A percentile compares a stretch with the other conserved stretches of the same genome.
Evolutionary conservation across 2,329 filamentous ascomycete species (phyloP).

Genomic region (Penicillium brevicompactum): DNA sequence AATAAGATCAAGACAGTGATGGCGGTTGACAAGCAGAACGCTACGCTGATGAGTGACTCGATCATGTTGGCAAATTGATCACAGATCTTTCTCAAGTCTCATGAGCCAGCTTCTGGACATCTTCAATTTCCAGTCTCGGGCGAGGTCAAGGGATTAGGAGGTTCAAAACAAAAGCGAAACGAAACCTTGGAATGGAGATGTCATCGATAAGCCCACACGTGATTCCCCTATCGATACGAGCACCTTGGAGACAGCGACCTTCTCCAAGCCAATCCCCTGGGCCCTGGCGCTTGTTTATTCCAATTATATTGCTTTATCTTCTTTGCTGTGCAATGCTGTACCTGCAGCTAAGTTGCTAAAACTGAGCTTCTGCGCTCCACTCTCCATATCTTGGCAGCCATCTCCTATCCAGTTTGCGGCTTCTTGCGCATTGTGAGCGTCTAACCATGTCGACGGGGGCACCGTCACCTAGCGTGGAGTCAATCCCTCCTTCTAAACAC

Average conservation of each 20-base stretch:
- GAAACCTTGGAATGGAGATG: conserved; percentile 2
- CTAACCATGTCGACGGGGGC: conserved; percentile 38
- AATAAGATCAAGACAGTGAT: conserved; percentile 55
- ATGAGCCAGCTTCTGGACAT: neutral
- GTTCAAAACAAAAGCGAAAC: neutral
- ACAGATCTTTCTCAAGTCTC: neutral
- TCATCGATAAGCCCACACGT: conserved; percentile 11
- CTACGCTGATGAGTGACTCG: conserved; percentile 37
- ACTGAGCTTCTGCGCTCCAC: conserved; percentile 4
- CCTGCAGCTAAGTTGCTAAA: conserved; percentile 4
- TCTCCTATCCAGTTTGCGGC: conserved; percentile 8
- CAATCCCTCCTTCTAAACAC: conserved; percentile 29
- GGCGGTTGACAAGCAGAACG: conserved; percentile 49
- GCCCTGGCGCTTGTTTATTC: neutral
- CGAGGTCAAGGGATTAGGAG: neutral
- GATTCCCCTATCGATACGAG: conserved; percentile 8
- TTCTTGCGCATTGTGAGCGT: conserved; percentile 13
- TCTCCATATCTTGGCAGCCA: conserved; percentile 16
- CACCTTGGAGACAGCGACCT: conserved; percentile 6
- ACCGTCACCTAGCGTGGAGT: conserved; percentile 33
- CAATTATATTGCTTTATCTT: neutral
- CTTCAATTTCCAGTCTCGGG: neutral
- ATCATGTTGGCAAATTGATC: conserved; percentile 30
- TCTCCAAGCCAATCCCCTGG: conserved; percentile 1
- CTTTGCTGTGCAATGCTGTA: conserved; percentile 2